A percentile compares a stretch with the other conserved stretches of the same genome.
phyloP scores from a whole-genome alignment of 768 basidiomycete species.

The Hemileccinum impolitum region DNA sequence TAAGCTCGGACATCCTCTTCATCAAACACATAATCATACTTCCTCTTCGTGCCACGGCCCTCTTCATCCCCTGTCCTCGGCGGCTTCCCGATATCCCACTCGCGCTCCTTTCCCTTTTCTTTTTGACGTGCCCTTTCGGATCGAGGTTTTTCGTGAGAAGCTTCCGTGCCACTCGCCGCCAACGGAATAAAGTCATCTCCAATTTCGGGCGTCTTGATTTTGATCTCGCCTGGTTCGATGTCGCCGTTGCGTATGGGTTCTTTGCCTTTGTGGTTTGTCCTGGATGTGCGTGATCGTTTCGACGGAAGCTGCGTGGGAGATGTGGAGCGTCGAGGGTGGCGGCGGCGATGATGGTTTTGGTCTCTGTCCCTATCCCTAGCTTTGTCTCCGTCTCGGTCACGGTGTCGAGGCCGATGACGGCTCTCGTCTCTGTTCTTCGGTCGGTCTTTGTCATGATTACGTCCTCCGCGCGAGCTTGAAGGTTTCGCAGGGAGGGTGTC shows the following conservation, averaged over 20 bases:
- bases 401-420: conserved; percentile 7
- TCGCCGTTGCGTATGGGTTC: conserved; percentile 7
- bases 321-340: conserved; percentile 9
- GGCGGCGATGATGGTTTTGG: background rate
- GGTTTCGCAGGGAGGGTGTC: conserved; percentile 19
- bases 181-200: conserved; percentile 34
- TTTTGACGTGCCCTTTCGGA: conserved; percentile 20
- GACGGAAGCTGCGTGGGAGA: conserved; percentile 12
- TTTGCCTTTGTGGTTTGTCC: conserved; percentile 16
- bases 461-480: conserved; percentile 11
- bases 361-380: conserved; percentile 2
- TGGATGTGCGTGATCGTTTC: conserved; percentile 19
- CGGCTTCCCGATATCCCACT: conserved; percentile 40
- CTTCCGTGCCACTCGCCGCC: conserved; percentile 15
- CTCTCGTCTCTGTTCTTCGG: conserved; percentile 3
- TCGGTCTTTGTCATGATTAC: conserved; percentile 15
- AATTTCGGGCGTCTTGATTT: conserved; percentile 11
- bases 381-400: conserved; percentile 7
- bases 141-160: conserved; percentile 7
- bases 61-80: conserved; percentile 21
- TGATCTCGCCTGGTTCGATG: conserved; percentile 10
- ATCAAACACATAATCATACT: conserved; percentile 42
- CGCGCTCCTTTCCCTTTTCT: conserved; percentile 30
- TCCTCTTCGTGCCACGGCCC: conserved; percentile 40
- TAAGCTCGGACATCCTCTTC: conserved; percentile 37